Evolutionary conservation across 1,284 basidiomycete genomes (phyloP).

Genomic region (Microbotryum silenes-acaulis): DNA sequence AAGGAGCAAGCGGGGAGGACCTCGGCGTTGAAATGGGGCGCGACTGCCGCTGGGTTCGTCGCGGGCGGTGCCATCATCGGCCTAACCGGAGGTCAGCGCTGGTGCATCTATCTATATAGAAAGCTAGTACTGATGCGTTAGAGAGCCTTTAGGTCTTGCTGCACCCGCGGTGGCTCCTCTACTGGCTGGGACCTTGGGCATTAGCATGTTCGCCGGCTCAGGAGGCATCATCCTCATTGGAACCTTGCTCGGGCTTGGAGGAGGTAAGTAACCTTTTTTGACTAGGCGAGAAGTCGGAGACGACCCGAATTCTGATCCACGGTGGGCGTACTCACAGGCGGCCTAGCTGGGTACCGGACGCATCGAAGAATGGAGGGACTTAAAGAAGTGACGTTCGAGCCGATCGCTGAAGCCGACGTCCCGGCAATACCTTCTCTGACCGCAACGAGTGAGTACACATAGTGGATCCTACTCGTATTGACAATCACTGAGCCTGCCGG

Average conservation of each 20-base stretch:
- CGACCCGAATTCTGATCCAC: not conserved
- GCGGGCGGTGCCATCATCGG: slow-evolving; percentile 46
- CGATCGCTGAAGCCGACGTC: slow-evolving; percentile 41
- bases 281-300: not conserved
- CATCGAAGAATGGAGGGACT: slow-evolving; percentile 48
- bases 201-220: slow-evolving; percentile 36
- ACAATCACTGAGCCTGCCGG: not conserved
- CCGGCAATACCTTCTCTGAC: slow-evolving; percentile 33
- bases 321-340: slow-evolving; percentile 24
- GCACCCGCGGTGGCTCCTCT: slow-evolving; percentile 48
- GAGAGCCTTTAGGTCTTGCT: slow-evolving; percentile 42
- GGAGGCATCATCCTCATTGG: slow-evolving; percentile 48
- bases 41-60: slow-evolving; percentile 47
- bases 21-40: slow-evolving; percentile 40
- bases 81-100: slow-evolving; percentile 42
- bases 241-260: slow-evolving; percentile 48
- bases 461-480: not conserved
- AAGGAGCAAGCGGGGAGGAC: slow-evolving; percentile 39
- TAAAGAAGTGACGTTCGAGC: slow-evolving; percentile 46
- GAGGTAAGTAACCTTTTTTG: slow-evolving; percentile 36
- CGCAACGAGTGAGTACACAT: slow-evolving; percentile 13
- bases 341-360: slow-evolving; percentile 46
- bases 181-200: slow-evolving; percentile 44
- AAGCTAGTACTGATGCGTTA: not conserved
- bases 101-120: not conserved